Conservation (phyloP, 2,329 filamentous ascomycete species). For the Fusarium torreyae region DNA sequence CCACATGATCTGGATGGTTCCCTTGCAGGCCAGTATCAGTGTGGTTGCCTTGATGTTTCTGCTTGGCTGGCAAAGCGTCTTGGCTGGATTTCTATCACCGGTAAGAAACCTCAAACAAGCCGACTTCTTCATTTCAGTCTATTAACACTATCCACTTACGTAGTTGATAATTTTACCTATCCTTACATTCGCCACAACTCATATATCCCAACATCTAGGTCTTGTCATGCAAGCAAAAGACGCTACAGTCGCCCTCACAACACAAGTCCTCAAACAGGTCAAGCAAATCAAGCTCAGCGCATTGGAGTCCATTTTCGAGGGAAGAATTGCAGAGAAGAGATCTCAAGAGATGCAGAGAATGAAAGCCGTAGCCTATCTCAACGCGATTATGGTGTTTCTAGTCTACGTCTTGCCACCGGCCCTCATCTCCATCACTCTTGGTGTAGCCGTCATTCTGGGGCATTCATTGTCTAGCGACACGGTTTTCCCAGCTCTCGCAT, state of each 20-base stretch:
- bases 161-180: no score
- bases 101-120: background rate
- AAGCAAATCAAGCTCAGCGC: background rate
- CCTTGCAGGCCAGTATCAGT: background rate
- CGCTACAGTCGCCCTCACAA: background rate
- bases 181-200: no score
- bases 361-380: background rate
- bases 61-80: constrained; percentile 3
- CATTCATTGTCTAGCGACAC: background rate
- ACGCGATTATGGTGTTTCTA: background rate
- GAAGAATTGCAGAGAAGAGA: background rate
- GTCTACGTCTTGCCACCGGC: background rate
- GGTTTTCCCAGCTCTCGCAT: background rate
- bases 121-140: no score
- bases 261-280: background rate
- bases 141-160: no score
- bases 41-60: background rate
- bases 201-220: no score
- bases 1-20: background rate
- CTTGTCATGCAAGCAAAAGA: background rate
- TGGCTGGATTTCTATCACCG: background rate
- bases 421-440: background rate
- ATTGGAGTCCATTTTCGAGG: background rate
- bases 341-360: background rate
- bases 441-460: background rate